A percentile compares a stretch with the other conserved stretches of the same genome.
Conservation (phyloP, 2,329 filamentous ascomycete species). For the Penicillium hesseltinei region DNA sequence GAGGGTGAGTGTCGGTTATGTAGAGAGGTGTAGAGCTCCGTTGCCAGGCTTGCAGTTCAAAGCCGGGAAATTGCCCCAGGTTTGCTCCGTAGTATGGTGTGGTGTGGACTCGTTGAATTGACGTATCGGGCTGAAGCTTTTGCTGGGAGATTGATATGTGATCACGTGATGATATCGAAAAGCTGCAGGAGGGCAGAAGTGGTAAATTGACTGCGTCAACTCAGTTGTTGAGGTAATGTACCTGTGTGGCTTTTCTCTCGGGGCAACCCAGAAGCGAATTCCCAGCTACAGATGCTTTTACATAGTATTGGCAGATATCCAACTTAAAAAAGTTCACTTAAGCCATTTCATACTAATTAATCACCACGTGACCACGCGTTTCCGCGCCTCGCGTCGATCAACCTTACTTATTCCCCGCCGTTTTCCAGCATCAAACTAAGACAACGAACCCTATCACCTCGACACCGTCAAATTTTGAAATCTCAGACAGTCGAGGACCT, state of each 20-base stretch:
- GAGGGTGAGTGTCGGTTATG: not conserved
- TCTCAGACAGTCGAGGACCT: not conserved
- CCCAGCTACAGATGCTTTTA: accelerated
- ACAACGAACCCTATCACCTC: not conserved
- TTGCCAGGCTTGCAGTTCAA: not conserved
- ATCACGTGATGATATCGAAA: conserved; percentile 4
- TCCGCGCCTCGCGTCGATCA: conserved; percentile 18
- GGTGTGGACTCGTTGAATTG: not conserved
- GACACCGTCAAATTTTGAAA: not conserved
- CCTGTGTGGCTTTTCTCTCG: not conserved
- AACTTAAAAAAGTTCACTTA: not conserved
- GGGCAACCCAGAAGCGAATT: accelerated
- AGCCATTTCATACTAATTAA: not conserved
- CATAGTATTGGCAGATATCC: not conserved
- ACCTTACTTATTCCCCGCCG: not conserved
- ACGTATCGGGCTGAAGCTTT: conserved; percentile 8
- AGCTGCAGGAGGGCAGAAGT: not conserved
- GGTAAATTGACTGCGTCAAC: not conserved
- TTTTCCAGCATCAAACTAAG: not conserved
- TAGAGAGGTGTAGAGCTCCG: not conserved
- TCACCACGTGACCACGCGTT: conserved; percentile 27
- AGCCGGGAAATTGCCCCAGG: not conserved
- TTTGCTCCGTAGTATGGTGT: not conserved
- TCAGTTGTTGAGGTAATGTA: not conserved
- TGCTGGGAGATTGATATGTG: conserved; percentile 1